phyloP scores from a whole-genome alignment of 805 yeast genomes.

The Candida nemodendra region DNA sequence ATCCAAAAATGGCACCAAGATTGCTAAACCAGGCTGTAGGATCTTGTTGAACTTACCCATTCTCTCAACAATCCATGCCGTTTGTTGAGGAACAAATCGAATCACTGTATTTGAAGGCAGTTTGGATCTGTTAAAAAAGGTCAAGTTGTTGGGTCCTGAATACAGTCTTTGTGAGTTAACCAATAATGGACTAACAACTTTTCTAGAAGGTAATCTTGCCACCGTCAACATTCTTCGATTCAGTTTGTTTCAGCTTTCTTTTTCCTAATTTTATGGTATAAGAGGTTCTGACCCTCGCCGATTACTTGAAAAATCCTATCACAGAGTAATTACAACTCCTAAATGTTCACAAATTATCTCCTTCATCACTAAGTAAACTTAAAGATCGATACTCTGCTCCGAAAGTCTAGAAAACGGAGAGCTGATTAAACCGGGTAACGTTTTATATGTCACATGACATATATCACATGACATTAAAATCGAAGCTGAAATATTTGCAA shows the following conservation, averaged over 20 bases:
- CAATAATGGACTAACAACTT: background rate
- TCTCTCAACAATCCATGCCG: constrained; percentile 87
- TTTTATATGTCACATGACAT: too few species aligned
- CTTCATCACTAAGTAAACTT: too few species aligned
- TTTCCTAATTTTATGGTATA: background rate
- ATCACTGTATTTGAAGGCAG: constrained; percentile 75
- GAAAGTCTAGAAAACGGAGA: too few species aligned
- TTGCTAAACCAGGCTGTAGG: constrained; percentile 74
- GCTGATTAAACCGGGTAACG: too few species aligned
- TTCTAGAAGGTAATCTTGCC: constrained; percentile 3
- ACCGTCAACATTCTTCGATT: constrained; percentile 2
- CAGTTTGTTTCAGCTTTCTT: constrained; percentile 1
- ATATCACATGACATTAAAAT: too few species aligned
- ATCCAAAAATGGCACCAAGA: constrained; percentile 71
- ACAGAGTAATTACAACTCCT: too few species aligned
- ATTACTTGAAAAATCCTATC: too few species aligned
- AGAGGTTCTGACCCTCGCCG: too few species aligned
- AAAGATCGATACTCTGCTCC: too few species aligned
- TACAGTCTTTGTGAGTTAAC: constrained; percentile 5
- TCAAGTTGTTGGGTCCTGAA: constrained; percentile 19
- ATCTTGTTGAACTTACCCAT: constrained; percentile 80
- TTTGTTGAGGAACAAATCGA: constrained; percentile 84
- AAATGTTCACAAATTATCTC: too few species aligned
- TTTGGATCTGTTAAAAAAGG: constrained; percentile 32
- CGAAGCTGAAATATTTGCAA: too few species aligned